Conservation (phyloP, 1,284 basidiomycete genomes). For the Vanrija sp. region DNA sequence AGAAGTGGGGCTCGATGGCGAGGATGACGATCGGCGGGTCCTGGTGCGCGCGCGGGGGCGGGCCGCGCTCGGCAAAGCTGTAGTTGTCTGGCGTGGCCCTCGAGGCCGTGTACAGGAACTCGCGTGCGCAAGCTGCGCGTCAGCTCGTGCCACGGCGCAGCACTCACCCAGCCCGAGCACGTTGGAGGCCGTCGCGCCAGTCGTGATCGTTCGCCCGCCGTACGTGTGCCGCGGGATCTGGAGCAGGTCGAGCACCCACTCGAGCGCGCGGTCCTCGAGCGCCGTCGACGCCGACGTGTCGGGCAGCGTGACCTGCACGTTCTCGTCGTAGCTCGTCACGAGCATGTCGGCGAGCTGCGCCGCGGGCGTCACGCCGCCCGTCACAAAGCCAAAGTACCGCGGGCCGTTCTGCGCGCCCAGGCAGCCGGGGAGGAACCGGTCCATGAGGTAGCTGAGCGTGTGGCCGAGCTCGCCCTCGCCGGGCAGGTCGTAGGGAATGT, state of each 20-base stretch:
- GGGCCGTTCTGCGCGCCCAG: conserved; percentile 49
- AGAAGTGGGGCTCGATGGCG: conserved; percentile 52
- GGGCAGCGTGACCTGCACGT: conserved; percentile 52
- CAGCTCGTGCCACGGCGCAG: not conserved
- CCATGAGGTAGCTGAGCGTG: conserved; percentile 33
- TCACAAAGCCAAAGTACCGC: conserved; percentile 55
- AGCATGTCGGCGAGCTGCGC: conserved; percentile 51
- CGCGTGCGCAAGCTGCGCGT: conserved; percentile 43
- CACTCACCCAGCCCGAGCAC: conserved; percentile 48
- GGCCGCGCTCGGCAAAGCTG: conserved; percentile 45
- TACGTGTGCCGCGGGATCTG: conserved; percentile 41
- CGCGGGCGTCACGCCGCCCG: conserved; percentile 50
- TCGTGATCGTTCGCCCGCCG: conserved; percentile 51
- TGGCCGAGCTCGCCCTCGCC: conserved; percentile 31
- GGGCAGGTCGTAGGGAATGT: conserved; percentile 34
- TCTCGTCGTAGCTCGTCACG: conserved; percentile 49
- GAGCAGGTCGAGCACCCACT: conserved; percentile 51
- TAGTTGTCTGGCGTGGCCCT: not conserved
- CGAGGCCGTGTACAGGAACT: conserved; percentile 24
- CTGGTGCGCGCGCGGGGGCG: conserved; percentile 25
- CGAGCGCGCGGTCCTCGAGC: conserved; percentile 49
- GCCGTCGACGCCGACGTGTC: conserved; percentile 48
- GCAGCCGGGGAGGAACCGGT: conserved; percentile 43
- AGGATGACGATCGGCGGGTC: conserved; percentile 49
- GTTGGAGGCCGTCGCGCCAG: conserved; percentile 55